phyloP scores from a whole-genome alignment of 208 protist species.

The Leishmania gerbilli region DNA sequence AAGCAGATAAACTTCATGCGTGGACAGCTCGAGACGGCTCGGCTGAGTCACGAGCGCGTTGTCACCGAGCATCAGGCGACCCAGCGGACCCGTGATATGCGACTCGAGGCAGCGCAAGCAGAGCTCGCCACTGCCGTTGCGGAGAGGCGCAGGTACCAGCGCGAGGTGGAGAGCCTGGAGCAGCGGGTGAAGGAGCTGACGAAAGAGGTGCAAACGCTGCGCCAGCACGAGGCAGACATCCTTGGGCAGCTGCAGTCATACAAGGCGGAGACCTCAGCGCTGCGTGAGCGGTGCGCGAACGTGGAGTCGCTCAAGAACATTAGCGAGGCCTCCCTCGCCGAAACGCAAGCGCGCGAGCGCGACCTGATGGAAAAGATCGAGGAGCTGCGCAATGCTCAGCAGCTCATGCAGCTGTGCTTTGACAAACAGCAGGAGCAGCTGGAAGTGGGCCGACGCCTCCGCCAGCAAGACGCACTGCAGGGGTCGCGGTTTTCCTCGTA shows the following conservation, averaged over 20 bases:
- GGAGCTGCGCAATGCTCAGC: constrained; percentile 75
- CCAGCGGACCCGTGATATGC: constrained; percentile 43
- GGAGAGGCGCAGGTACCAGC: constrained; percentile 48
- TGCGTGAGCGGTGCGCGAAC: constrained; percentile 84
- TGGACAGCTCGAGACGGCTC: constrained; percentile 39
- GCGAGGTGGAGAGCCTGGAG: constrained; percentile 37
- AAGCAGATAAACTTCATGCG: constrained; percentile 36
- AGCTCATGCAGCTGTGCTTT: constrained; percentile 90
- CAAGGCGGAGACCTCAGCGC: constrained; percentile 61
- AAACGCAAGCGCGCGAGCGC: constrained; percentile 71
- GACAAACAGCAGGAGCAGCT: constrained; percentile 91
- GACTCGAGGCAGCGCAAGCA: constrained; percentile 37
- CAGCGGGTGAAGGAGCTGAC: constrained; percentile 38
- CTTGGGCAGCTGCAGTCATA: constrained; percentile 58
- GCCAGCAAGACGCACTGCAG: constrained; percentile 40
- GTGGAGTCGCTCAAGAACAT: constrained; percentile 85
- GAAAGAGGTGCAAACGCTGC: constrained; percentile 51
- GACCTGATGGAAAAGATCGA: constrained; percentile 79
- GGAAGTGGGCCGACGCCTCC: constrained; percentile 67
- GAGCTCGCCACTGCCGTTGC: constrained; percentile 31
- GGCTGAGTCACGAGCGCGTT: constrained; percentile 37
- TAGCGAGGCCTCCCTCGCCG: constrained; percentile 57
- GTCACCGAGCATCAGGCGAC: constrained; percentile 28
- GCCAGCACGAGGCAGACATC: constrained; percentile 52
- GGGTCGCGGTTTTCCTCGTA: constrained; percentile 12